Conservation (phyloP, 2,329 filamentous ascomycete genomes). For the Aspergillus novofumigatus region DNA sequence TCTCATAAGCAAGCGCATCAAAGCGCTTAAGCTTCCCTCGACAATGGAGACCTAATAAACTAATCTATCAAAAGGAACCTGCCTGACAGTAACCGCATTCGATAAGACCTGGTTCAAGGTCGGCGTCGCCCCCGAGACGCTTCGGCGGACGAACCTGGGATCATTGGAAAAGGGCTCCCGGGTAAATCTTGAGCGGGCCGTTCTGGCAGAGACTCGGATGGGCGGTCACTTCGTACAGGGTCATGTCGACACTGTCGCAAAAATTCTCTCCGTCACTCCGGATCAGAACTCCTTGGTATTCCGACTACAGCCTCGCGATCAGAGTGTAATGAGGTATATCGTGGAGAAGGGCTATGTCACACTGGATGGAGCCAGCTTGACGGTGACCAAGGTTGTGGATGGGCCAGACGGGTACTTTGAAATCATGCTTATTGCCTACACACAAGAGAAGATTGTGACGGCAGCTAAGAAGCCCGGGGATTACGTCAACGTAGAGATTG, state of each 20-base stretch:
- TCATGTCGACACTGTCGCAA: constrained; percentile 87
- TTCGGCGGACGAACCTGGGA: constrained; percentile 93
- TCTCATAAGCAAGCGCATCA: neutral
- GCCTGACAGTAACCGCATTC: constrained; percentile 83
- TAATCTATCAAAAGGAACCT: constrained; percentile 54
- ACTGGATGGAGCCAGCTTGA: constrained; percentile 90
- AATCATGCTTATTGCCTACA: constrained; percentile 97
- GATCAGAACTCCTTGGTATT: constrained; percentile 92
- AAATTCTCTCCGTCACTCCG: constrained; percentile 65
- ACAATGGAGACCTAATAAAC: neutral
- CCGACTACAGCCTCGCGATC: constrained; percentile 69
- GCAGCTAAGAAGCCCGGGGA: constrained; percentile 75
- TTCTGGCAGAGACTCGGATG: constrained; percentile 89
- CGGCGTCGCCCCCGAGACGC: constrained; percentile 89
- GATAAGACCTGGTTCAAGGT: constrained; percentile 69
- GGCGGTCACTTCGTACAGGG: constrained; percentile 98
- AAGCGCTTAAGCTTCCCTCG: neutral
- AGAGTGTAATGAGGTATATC: constrained; percentile 72
- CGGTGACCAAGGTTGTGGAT: constrained; percentile 82
- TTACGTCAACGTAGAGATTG: constrained; percentile 86
- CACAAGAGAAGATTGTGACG: constrained; percentile 84
- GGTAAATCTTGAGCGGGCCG: constrained; percentile 92
- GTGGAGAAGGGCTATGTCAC: constrained; percentile 96
- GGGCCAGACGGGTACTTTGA: constrained; percentile 77
- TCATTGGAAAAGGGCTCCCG: constrained; percentile 59